Base-by-base conservation (phyloP, 2,329 filamentous ascomycete species). In the Aspergillus floridensis region DNA sequence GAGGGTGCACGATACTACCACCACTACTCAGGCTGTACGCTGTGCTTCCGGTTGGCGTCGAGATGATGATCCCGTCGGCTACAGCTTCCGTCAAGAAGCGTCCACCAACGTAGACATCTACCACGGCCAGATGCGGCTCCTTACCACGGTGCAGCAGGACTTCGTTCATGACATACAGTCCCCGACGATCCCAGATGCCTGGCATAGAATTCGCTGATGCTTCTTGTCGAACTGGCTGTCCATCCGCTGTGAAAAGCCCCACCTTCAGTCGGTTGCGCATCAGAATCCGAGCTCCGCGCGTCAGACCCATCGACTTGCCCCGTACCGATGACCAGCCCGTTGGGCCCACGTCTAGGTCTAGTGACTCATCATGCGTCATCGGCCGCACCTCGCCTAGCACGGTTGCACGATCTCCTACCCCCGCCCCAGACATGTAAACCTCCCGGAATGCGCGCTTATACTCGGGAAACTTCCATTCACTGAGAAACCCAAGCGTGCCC, bases 381-480 rank as follows among this genome's bases (percentile, higher is more conserved):
- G 77, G 8, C 71, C 76, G 22, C 76, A 70, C 55, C 79, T 82
- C 62, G 78, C 81, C 65, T 77, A 80, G 67, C 24, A 75, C 66
- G 12, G 70, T 60, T 5, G 75, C 77, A 11, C 80, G 77, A 62
- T 82, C 79, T 12, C 81, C 79, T 31, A 77, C 79, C 24, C 77
- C 75, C 24, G 86, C 84, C 3, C 87, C 88, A 46, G 86, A 88
- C 90, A 96, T 96, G 78, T 96, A 97, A 56, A 95, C 91, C 72
- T 97, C 91, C 52, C 92, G 82, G 79, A 96, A 96, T 0, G 95
- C 95, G 52, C 91, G 85, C 77, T 96, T 96, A 78, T 96, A 91
- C 69, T 98, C 93, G 6, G 83, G 82, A 72, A 98, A 98, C 69
- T 95, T 96, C 93, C 93, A 99, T 76, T 98, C 93, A 16, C 93